phyloP scores from a whole-genome alignment of 495 filamentous ascomycete species.

The Neurospora sp. region DNA sequence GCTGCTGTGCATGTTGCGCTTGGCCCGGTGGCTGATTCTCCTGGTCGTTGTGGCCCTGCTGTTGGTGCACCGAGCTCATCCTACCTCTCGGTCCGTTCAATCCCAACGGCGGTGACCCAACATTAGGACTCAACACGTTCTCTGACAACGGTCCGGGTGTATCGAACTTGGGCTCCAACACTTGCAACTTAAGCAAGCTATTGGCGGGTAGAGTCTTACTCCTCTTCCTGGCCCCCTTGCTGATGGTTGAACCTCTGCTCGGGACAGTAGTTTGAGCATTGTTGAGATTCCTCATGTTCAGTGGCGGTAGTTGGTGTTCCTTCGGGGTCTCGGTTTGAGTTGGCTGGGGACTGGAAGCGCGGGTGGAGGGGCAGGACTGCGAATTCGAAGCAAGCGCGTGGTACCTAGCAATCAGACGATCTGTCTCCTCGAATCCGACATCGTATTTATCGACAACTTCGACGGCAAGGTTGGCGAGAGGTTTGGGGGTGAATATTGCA shows the following conservation, averaged over 20 bases:
- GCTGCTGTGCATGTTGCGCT: not conserved
- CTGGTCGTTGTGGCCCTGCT: not conserved
- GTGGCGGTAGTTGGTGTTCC: constrained; percentile 1
- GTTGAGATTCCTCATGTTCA: not conserved
- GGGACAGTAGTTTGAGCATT: not conserved
- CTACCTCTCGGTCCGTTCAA: not conserved
- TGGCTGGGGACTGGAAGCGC: not conserved
- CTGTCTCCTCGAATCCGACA: constrained; percentile 4
- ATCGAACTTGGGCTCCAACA: constrained; percentile 13
- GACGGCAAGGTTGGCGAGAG: not conserved
- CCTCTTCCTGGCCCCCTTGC: not conserved
- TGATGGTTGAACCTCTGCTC: not conserved
- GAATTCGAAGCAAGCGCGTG: not conserved
- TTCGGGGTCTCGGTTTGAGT: not conserved
- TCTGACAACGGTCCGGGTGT: constrained; percentile 11
- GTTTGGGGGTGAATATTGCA: not conserved
- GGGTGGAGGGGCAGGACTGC: not conserved
- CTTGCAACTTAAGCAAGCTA: constrained; percentile 1
- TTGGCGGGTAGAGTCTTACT: not conserved
- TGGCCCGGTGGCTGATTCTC: not conserved
- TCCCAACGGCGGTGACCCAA: constrained; percentile 7
- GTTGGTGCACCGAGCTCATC: not conserved
- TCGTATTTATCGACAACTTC: not conserved
- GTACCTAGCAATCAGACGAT: constrained; percentile 10
- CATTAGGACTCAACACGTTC: constrained; percentile 11